phyloP scores from a whole-genome alignment of 2,329 filamentous ascomycete genomes.

The Rachicladosporium sp. region DNA sequence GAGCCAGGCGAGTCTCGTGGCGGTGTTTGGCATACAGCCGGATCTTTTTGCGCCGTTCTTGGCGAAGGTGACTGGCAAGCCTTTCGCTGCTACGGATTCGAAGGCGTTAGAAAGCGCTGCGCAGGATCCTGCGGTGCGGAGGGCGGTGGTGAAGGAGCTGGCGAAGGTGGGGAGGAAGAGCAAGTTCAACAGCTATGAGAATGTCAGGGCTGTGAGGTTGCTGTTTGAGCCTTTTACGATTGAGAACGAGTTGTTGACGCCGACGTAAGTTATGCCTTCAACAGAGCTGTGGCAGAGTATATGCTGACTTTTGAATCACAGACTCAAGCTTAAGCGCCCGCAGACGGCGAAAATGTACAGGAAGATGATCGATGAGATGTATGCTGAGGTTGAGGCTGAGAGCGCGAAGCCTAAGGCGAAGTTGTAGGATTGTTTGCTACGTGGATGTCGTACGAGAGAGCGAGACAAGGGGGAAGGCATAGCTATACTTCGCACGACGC shows the following conservation, averaged over 20 bases:
- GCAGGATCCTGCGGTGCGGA: conserved; percentile 56
- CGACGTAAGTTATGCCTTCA: conserved; percentile 53
- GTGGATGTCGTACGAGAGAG: too few relatives aligned
- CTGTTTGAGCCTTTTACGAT: conserved; percentile 84
- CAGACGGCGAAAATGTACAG: conserved; percentile 53
- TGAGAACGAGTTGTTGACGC: conserved; percentile 80
- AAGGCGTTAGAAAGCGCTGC: conserved; percentile 55
- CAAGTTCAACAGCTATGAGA: conserved; percentile 88
- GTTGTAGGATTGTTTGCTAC: conserved; percentile 28
- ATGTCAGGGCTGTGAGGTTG: conserved; percentile 60
- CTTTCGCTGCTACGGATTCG: conserved; percentile 51
- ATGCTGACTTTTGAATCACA: conserved; percentile 23
- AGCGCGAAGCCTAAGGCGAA: conserved; percentile 32
- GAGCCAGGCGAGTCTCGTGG: conserved; percentile 69
- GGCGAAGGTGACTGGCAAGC: conserved; percentile 55
- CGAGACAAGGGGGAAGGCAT: too few relatives aligned
- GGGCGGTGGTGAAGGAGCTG: conserved; percentile 65
- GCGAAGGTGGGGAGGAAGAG: conserved; percentile 66
- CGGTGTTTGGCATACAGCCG: conserved; percentile 77
- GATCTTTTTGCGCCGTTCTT: conserved; percentile 72
- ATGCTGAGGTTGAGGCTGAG: conserved; percentile 39
- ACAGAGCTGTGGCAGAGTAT: too few relatives aligned
- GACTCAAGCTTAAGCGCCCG: conserved; percentile 60
- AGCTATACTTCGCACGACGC: too few relatives aligned
- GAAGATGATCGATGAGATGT: conserved; percentile 46